Evolutionary conservation across 768 basidiomycete genomes (phyloP), one percentile per base, ranked within the genome.

Genomic region (Collybiopsis luxurians): DNA sequence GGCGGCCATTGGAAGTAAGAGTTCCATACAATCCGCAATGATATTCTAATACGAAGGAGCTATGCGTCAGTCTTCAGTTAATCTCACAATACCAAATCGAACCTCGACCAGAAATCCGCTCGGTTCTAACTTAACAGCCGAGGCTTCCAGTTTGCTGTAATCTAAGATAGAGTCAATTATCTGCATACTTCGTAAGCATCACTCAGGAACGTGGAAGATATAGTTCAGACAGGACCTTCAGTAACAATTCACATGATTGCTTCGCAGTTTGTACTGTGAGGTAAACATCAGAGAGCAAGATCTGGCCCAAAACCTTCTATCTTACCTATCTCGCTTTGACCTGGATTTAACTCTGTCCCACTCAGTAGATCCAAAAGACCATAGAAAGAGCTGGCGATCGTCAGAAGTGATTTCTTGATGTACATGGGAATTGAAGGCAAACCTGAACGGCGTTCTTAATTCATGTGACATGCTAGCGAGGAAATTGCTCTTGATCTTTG

Each of bases 401-500:
- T n/a, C 28, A 50, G 42, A 15, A 13, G 61, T 24, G 56, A 39
- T 19, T 31, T 47, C 48, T 23, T 42, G 17, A 39, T 10, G 30
- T 15, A 50, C 28, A 31, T 46, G 19, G 11, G 2, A n/a, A 51
- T 12, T 10, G 13, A 31, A 28, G 36, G 47, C 52, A n/a, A 60
- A 84, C 85, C 85, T 87, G 68, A 90, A 89, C 0, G 89, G 89
- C 0, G 89, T 90, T 53, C 89, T 75, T 55, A 90, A 72, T 65
- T 90, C 87, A 60, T 89, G 89, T 61, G 84, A 87, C 87, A 90
- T 90, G 5, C 86, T 83, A 4, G 87, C 86, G 58, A 89, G 67
- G 63, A 90, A 89, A 62, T 87, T 89, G 65, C 86, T 87, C 71
- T 90, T 90, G 67, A 87, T 88, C 86, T 87, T 87, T 2, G 87